A percentile compares a stretch with the other conserved stretches of the same genome.
Evolutionary conservation across 2,329 filamentous ascomycete genomes (phyloP).

Genomic region (Tolypocladium tundrense): DNA sequence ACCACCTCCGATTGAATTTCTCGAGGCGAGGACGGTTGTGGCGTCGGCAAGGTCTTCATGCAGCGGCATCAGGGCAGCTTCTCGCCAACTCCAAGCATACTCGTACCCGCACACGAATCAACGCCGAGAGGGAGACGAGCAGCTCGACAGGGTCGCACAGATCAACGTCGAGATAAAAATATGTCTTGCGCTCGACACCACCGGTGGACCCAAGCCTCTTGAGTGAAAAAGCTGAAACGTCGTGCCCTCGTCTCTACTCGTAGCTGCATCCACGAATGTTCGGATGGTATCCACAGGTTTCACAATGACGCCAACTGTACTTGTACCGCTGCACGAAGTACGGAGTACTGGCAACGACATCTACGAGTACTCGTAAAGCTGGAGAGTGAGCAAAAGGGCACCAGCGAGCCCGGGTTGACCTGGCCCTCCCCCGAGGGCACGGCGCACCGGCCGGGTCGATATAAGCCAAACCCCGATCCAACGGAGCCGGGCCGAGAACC

Average conservation of each 20-base stretch:
- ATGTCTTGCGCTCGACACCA: not conserved
- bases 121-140: not conserved
- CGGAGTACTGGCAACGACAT: too few relatives aligned
- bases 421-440: too few relatives aligned
- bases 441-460: too few relatives aligned
- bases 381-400: not conserved
- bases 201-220: not conserved
- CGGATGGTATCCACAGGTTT: not conserved
- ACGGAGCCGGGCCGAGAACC: not conserved
- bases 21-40: too few relatives aligned
- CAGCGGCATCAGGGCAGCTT: not conserved
- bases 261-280: not conserved
- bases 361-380: too few relatives aligned
- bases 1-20: too few relatives aligned
- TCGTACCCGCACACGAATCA: not conserved
- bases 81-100: not conserved
- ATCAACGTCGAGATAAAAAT: not conserved
- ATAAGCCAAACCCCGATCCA: not conserved
- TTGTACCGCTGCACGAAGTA: too few relatives aligned
- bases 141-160: not conserved
- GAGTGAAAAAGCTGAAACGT: not conserved
- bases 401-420: too few relatives aligned
- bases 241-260: not conserved
- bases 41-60: too few relatives aligned
- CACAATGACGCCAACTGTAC: not conserved